Evolutionary conservation across 2,329 filamentous ascomycete genomes (phyloP), one percentile per base, ranked within the genome.

Genomic region (Teratosphaeria zuluensis): DNA sequence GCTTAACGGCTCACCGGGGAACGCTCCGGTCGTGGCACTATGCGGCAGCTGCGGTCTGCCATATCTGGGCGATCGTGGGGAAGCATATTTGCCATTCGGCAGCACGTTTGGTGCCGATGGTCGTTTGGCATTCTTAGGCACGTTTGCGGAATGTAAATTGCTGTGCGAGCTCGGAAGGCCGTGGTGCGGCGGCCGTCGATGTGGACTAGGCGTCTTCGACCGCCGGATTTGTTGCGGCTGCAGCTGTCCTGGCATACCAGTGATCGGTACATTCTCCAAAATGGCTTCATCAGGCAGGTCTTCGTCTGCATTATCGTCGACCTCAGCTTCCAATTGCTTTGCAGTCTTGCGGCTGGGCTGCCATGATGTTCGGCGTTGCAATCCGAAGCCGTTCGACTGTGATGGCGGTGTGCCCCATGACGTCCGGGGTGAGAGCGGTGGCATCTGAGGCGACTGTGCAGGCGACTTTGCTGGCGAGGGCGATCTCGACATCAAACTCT

Each of bases 251-350:
- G 68, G 67, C 56, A 70, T 61, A 12, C 89, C 89, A 0, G 89
- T 92, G 53, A 94, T 84, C 4, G 89, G 89, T 1, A 94, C 86
- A 63, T 94, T 94, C 74, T 90, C 88, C 53, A 94, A 81, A 56
- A 91, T 81, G 28, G 89, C 81, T 57, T 89, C 88, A 30, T 92
- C 88, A 0, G 89, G 89, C 32, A 94, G 86, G 59, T 82, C 80
- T 62, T 89, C 84, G 67, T 91, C 88, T 57, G 84, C 85, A 9
- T 55, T 35, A 57, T 91, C 87, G 64, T 92, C 87, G 65, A 90
- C 92, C 69, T 92, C 89, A 57, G 83, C 82, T 70, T 94, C 89
- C 56, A 90, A 77, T 66, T 92, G 84, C 60, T 85, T 75, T 0
- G 83, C 79, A 0, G 86, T 84, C 71, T 90, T 92, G 59, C 86